These are phyloP conservation scores for Aspergillus unguis DNA, from an alignment of 2,329 filamentous ascomycete species.

Conservation along the genomic window DNA sequence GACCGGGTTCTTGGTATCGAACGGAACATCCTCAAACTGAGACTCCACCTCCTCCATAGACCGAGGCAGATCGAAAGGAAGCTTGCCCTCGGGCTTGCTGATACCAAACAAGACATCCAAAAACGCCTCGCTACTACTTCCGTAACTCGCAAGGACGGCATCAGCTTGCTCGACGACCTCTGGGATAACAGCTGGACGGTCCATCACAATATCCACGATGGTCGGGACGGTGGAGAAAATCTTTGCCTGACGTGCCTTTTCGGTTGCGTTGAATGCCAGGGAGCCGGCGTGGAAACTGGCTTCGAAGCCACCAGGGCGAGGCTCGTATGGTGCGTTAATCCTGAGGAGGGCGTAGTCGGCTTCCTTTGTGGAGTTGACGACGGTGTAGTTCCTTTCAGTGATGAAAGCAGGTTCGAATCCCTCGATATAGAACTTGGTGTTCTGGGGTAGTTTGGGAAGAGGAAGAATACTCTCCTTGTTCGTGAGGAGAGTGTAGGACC, in stretches of 20 bases:
- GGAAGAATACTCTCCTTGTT: background rate
- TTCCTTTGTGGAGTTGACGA: background rate
- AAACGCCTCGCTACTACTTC: background rate
- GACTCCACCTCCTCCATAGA: constrained; percentile 44
- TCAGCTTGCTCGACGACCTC: background rate
- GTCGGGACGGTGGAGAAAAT: background rate
- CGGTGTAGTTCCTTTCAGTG: background rate
- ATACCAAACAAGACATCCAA: constrained; percentile 23
- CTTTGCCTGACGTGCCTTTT: background rate
- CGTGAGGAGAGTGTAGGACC: background rate
- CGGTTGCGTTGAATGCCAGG: background rate
- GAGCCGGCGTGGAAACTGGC: background rate
- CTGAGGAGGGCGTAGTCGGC: constrained; percentile 4
- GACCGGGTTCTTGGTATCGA: constrained; percentile 6
- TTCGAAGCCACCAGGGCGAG: background rate
- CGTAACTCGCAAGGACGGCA: background rate
- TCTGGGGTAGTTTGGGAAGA: background rate
- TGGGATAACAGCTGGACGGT: constrained; percentile 1
- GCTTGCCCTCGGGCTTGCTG: constrained; percentile 38
- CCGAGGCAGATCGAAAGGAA: constrained; percentile 50
- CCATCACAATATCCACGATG: background rate
- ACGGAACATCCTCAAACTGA: constrained; percentile 3
- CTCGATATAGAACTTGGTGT: constrained; percentile 1
- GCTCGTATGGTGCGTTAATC: background rate
- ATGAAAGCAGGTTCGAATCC: background rate